Evolutionary conservation across 768 basidiomycete genomes (phyloP).

Genomic region (Coprinopsis sp.): DNA sequence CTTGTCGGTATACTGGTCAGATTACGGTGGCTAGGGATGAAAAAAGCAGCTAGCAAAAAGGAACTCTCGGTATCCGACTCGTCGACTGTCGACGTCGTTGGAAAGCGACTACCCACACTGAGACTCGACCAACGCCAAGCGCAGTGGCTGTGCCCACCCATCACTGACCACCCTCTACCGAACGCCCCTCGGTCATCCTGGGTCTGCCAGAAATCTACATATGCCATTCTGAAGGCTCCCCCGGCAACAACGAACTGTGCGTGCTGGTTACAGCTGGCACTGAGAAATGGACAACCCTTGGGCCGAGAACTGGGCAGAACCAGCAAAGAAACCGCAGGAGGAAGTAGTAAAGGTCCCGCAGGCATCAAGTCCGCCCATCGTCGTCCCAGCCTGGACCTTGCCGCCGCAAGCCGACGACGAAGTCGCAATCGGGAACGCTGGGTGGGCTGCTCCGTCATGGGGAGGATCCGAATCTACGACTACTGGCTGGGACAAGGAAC

Average conservation of each 20-base stretch:
- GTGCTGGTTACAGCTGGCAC: not conserved
- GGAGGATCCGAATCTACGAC: conserved; percentile 6
- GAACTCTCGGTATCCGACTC: too few relatives aligned
- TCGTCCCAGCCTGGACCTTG: conserved; percentile 15
- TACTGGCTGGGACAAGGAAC: not conserved
- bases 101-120: too few relatives aligned
- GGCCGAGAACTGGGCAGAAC: conserved; percentile 64
- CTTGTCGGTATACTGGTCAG: not conserved
- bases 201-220: too few relatives aligned
- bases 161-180: too few relatives aligned
- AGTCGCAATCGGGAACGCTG: conserved; percentile 8
- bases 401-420: not conserved
- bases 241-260: too few relatives aligned
- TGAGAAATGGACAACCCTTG: conserved; percentile 68
- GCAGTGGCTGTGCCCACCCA: too few relatives aligned
- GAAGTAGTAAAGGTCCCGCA: not conserved
- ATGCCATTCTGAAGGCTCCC: too few relatives aligned
- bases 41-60: not conserved
- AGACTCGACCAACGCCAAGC: too few relatives aligned
- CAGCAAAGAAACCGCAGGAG: conserved; percentile 5
- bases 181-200: too few relatives aligned
- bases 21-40: not conserved
- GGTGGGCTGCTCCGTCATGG: conserved; percentile 9
- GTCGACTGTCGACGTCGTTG: too few relatives aligned
- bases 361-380: conserved; percentile 1